Conservation (phyloP, 306 rosid species). For the Medicago ruthenica region DNA sequence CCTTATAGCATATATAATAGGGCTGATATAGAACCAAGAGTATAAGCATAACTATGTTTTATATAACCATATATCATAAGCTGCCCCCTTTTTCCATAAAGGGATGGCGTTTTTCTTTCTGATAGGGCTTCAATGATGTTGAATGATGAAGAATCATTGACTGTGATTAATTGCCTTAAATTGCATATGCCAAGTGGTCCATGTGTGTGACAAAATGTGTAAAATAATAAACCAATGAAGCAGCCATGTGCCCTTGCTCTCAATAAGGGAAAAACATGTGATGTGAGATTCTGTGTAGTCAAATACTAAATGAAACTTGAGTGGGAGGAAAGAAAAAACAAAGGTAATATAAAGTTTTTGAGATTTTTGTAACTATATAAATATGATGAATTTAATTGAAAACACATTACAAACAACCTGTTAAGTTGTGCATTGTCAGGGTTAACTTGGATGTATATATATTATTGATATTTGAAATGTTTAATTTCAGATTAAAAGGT, state of each 20-base stretch:
- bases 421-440: background rate
- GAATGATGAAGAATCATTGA: background rate
- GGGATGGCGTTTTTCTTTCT: background rate
- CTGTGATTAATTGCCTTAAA: background rate
- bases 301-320: background rate
- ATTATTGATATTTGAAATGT: background rate
- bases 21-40: background rate
- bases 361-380: no score
- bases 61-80: background rate
- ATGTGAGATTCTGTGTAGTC: background rate
- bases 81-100: background rate
- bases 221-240: conserved; percentile 6
- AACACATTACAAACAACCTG: background rate
- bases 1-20: no score
- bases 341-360: background rate
- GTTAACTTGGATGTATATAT: background rate
- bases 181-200: conserved; percentile 12
- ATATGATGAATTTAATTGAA: background rate
- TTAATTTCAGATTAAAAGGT: background rate
- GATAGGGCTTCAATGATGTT: background rate
- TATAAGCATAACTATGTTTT: background rate
- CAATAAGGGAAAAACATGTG: background rate
- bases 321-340: background rate
- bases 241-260: background rate
- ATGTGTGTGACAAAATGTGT: background rate